Evolutionary conservation across 768 basidiomycete genomes (phyloP), one percentile per base, ranked within the genome.

Genomic region (Galerina marginata): DNA sequence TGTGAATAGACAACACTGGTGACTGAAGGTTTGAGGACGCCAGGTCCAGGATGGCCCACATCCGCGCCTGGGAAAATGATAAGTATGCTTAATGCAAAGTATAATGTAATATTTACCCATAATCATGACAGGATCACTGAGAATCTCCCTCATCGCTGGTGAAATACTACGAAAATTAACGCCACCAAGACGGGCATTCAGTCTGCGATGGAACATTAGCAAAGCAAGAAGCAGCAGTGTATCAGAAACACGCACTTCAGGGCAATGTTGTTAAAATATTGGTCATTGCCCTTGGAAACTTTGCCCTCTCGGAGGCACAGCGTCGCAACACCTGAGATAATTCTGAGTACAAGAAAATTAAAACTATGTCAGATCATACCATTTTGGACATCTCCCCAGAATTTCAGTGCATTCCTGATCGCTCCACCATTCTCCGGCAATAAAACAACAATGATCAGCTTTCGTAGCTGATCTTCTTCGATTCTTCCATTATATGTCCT

Each of bases 391-490:
- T 61, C 60, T 10, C 60, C 60, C 60, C 60, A 61, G 23, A 78
- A 76, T 60, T 90, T 90, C 25, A 90, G 78, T 0, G 64, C 52
- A 2, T 70, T 71, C 11, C 84, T 70, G 0, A 85, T 74, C 0
- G 79, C 79, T 0, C 78, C 79, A 0, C 85, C 86, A 12, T 75
- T 74, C 0, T 72, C 61, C 0, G 88, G 60, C 15, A 61, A 43
- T 10, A 61, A 37, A 11, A 62, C 52, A 26, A 59, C 39, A 23
- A 61, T 29, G 37, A 61, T 47, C 6, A 64, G 36, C 15, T 10
- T 38, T 23, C 20, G 40, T 29, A 47, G 37, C 4, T 48, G 55
- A 26, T n/a, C 42, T 0, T 51, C 50, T n/a, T 15, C 3, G 10
- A 16, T 12, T 51, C 16, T 16, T 23, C 36, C 50, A 20, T 23